These are phyloP conservation scores for Cercospora nicotianae DNA, from an alignment of 2,329 filamentous ascomycete genomes.

Conservation along the genomic window DNA sequence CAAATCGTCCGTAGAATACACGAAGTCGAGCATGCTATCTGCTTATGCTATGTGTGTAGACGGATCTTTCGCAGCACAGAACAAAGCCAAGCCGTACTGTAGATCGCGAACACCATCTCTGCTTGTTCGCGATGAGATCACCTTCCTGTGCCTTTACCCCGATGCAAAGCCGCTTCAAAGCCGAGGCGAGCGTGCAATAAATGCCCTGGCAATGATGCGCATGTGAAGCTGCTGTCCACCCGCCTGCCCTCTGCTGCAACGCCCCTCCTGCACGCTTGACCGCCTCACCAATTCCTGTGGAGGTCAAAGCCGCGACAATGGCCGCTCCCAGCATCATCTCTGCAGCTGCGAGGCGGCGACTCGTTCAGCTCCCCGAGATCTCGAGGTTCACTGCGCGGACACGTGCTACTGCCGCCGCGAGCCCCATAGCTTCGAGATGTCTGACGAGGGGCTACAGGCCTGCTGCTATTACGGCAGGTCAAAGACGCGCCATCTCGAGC, in stretches of 20 bases:
- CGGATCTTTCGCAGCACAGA: not conserved
- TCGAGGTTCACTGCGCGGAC: constrained; percentile 14
- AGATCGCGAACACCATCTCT: not conserved
- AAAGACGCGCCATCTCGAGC: constrained; percentile 37
- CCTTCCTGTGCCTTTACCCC: not conserved
- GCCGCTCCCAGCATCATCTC: constrained; percentile 28
- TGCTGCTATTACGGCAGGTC: constrained; percentile 38
- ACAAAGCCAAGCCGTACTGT: not conserved
- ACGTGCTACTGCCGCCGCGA: constrained; percentile 16
- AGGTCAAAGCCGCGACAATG: constrained; percentile 20
- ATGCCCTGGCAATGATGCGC: not conserved
- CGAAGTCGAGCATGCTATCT: not conserved
- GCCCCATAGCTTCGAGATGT: constrained; percentile 28
- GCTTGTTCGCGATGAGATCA: constrained; percentile 9
- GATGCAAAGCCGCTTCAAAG: constrained; percentile 9
- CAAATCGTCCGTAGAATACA: not conserved
- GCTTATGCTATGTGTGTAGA: not conserved
- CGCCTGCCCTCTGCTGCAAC: not conserved
- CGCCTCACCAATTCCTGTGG: constrained; percentile 19
- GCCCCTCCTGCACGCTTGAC: constrained; percentile 4
- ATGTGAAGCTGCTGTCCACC: constrained; percentile 11
- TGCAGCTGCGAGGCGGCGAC: constrained; percentile 25
- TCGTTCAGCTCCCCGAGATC: constrained; percentile 19
- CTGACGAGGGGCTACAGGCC: constrained; percentile 34
- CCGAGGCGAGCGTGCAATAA: constrained; percentile 8